These are phyloP conservation scores for Apiospora phragmitis DNA, from an alignment of 2,329 filamentous ascomycete genomes.

Conservation along the genomic window DNA sequence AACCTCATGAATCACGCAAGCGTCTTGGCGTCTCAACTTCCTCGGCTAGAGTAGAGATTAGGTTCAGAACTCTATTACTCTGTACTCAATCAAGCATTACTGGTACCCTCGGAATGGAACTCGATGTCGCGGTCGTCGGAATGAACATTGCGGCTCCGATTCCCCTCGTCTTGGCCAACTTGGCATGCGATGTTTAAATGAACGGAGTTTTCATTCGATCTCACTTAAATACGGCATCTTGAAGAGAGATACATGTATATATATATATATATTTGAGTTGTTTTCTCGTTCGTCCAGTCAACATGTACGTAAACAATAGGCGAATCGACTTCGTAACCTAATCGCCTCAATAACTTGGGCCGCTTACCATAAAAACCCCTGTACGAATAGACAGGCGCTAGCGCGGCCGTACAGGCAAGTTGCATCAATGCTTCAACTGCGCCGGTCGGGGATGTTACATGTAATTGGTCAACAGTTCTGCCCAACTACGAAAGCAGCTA, in stretches of 20 bases:
- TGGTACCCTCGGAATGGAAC: not conserved
- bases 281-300: not conserved
- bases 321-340: too few relatives aligned
- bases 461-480: not conserved
- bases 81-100: not conserved
- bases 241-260: not conserved
- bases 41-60: not conserved
- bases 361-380: not conserved
- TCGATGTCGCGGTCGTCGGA: not conserved
- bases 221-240: not conserved
- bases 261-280: too few relatives aligned
- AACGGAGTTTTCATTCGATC: not conserved
- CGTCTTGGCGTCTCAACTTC: not conserved
- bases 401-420: not conserved
- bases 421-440: not conserved
- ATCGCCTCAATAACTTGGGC: not conserved
- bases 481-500: not conserved
- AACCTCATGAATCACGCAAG: not conserved
- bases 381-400: not conserved
- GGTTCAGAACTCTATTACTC: not conserved
- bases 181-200: not conserved
- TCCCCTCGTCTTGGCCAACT: not conserved
- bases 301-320: not conserved
- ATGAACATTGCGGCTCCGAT: not conserved
- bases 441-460: not conserved